Conservation (phyloP, 2,329 filamentous ascomycete species). For the Xylaria sp. region DNA sequence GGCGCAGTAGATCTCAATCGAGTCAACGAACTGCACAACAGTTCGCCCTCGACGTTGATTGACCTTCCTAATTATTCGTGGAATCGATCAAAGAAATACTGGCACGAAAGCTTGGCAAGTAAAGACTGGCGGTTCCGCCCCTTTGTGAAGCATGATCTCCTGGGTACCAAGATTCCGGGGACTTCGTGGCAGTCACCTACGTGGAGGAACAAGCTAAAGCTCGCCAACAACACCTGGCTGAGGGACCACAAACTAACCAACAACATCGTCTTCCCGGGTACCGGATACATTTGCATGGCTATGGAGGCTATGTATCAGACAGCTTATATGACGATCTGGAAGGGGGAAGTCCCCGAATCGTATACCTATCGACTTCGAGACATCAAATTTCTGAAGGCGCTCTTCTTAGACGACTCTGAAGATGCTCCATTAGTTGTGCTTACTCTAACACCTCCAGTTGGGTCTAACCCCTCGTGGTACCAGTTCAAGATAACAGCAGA, state of each 20-base stretch:
- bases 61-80: conserved; percentile 39
- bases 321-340: conserved; percentile 3
- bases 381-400: conserved; percentile 9
- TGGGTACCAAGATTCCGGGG: conserved; percentile 23
- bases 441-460: background rate
- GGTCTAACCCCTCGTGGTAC: background rate
- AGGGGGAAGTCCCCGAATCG: background rate
- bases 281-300: conserved; percentile 21
- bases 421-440: conserved; percentile 4
- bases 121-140: conserved; percentile 28
- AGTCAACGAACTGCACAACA: conserved; percentile 28
- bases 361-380: conserved; percentile 11
- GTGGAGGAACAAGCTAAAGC: conserved; percentile 24
- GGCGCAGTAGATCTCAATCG: background rate
- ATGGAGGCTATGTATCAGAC: conserved; percentile 23
- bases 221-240: conserved; percentile 52
- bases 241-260: conserved; percentile 54
- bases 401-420: conserved; percentile 1
- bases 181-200: conserved; percentile 18
- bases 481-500: conserved; percentile 8
- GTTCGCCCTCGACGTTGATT: conserved; percentile 19
- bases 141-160: conserved; percentile 31
- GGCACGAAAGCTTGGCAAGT: conserved; percentile 31
- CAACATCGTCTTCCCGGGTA: conserved; percentile 4
- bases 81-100: conserved; percentile 35